Base-by-base conservation (phyloP, 2,329 filamentous ascomycete species). In the Juglanconis sp. region DNA sequence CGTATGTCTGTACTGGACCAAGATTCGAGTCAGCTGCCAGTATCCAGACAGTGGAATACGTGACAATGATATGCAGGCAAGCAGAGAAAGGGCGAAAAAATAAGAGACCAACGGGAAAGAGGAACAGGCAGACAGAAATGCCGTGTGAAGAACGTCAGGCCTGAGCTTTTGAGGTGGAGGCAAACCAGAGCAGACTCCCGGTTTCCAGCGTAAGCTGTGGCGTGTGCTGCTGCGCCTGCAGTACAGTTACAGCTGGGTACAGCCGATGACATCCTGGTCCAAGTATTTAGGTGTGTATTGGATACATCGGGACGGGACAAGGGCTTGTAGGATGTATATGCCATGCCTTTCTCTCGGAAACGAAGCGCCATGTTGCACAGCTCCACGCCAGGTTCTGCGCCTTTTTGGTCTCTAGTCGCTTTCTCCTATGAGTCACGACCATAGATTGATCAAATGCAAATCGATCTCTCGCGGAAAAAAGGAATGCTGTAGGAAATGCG, bases 211-310 rank as follows among this genome's bases (percentile, higher is more conserved):
- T 61, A 63, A 60, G 61, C 61, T 63, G 61, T 60, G 59, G 59
- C 53, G 32, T 63, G 32, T 57, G 54, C 57, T 57, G 57, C 53
- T 52, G 58, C 58, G 57, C 47, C 54, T 52, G 61, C 58, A 55
- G 58, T 60, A 63, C 58, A 61, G 58, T 51, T 51, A 63, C 61
- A 59, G 38, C 50, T 52, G 57, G 61, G 54, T 63, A 61, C 61
- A 63, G 55, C n/a, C 50, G 34, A 49, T 6, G 52, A 61, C 61
- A 56, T 58, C 42, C 40, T 54, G 47, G 11, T 36, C 54, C 17
- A 51, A 56, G 49, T 56, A 57, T 31, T 46, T 44, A 10, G 50
- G 42, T 50, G 51, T 53, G 61, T 61, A 60, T 57, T 48, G 35
- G 51, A 50, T 63, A 63, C 61, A 55, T 61, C 34, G 13, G 52